phyloP scores from a whole-genome alignment of 2,329 filamentous ascomycete species.

The Neonectria hederae region DNA sequence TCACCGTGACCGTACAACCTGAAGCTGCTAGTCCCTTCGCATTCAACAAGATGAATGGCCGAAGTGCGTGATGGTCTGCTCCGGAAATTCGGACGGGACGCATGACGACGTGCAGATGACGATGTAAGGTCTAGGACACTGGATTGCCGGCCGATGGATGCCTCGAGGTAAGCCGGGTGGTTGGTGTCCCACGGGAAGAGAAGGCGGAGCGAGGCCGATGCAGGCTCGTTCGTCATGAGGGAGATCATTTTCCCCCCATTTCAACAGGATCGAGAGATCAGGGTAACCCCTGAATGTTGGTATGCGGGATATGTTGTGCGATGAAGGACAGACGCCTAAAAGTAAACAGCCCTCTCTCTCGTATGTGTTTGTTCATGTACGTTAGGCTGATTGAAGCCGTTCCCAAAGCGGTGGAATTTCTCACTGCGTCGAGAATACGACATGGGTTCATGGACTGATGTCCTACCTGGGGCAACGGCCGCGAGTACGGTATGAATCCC shows the following conservation, averaged over 20 bases:
- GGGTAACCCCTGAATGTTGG: not conserved
- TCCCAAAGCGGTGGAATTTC: not conserved
- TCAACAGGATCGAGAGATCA: not conserved
- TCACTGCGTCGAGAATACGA: not conserved
- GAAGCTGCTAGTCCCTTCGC: not conserved
- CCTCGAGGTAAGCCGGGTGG: constrained; percentile 19
- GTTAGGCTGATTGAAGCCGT: not conserved
- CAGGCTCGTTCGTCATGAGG: constrained; percentile 4
- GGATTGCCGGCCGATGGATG: constrained; percentile 16
- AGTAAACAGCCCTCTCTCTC: not conserved
- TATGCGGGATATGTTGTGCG: not conserved
- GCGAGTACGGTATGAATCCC: not conserved
- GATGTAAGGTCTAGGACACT: constrained; percentile 9
- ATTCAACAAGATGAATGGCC: constrained; percentile 2
- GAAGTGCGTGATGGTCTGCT: constrained; percentile 28
- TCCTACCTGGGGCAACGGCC: not conserved
- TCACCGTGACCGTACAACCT: not conserved
- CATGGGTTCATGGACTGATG: not conserved
- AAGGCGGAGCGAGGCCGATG: constrained; percentile 18
- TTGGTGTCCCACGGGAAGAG: constrained; percentile 31
- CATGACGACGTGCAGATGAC: constrained; percentile 31
- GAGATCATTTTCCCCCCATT: not conserved
- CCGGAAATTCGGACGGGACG: constrained; percentile 24
- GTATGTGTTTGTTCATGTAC: not conserved
- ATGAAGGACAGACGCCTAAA: not conserved